Conservation (phyloP, 202 grass and related monocot genomes). For the Brachypodium distachyon region DNA sequence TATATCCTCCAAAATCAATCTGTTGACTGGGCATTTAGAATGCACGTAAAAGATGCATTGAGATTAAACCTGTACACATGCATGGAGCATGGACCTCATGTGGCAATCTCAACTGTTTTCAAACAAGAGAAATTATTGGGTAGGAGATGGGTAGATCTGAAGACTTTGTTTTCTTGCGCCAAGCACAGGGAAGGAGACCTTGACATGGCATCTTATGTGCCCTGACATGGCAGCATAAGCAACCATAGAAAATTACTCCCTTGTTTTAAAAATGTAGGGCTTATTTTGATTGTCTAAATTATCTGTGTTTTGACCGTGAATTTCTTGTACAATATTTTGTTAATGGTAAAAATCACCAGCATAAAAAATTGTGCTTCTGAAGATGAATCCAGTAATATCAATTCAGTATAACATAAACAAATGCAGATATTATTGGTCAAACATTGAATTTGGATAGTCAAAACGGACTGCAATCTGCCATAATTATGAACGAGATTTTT, state of each 20-base stretch:
- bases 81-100: conserved; percentile 19
- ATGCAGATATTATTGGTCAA: no score
- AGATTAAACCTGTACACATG: not conserved
- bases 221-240: conserved; percentile 19
- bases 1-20: not conserved
- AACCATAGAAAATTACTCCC: conserved; percentile 7
- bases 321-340: no score
- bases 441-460: no score
- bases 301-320: no score
- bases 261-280: no score
- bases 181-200: not conserved
- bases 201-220: conserved; percentile 17
- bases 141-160: conserved; percentile 29
- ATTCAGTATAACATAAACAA: no score
- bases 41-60: not conserved
- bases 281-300: no score
- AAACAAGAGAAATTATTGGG: not conserved
- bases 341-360: no score
- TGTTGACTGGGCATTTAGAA: not conserved
- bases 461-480: no score
- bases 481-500: no score
- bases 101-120: conserved; percentile 2
- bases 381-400: no score
- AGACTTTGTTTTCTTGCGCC: conserved; percentile 40
- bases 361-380: no score